Evolutionary conservation across 2,329 filamentous ascomycete species (phyloP).

Genomic region (Neonectria coccinea): DNA sequence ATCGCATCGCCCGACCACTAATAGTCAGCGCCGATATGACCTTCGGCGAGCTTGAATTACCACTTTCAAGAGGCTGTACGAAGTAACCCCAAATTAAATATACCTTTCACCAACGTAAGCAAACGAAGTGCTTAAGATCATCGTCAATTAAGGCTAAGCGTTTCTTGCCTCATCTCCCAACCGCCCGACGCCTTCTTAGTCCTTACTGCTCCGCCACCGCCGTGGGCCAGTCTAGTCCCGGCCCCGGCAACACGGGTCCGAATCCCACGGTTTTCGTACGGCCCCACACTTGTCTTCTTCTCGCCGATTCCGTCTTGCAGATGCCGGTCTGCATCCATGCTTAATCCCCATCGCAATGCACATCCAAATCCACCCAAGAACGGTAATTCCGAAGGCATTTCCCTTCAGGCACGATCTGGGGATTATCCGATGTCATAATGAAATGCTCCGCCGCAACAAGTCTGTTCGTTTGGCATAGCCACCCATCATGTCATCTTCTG

Average conservation of each 20-base stretch:
- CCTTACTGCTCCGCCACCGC: constrained; percentile 13
- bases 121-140: not conserved
- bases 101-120: not conserved
- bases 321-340: not conserved
- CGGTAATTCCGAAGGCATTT: not conserved
- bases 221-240: constrained; percentile 3
- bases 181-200: not conserved
- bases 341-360: not conserved
- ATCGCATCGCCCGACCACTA: constrained; percentile 8
- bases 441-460: not conserved
- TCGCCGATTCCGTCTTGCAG: not conserved
- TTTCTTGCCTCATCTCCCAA: not conserved
- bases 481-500: not conserved
- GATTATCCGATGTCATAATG: not conserved
- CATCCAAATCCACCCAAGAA: not conserved
- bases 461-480: not conserved
- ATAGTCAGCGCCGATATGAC: not conserved
- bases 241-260: not conserved
- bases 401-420: not conserved
- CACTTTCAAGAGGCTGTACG: not conserved
- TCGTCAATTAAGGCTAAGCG: constrained; percentile 1
- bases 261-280: not conserved
- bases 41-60: not conserved
- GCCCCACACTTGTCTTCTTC: constrained; percentile 13
- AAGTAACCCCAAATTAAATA: not conserved